Evolutionary conservation across 2,329 filamentous ascomycete genomes (phyloP).

Genomic region (Paecilomyces dactylethromorphus): DNA sequence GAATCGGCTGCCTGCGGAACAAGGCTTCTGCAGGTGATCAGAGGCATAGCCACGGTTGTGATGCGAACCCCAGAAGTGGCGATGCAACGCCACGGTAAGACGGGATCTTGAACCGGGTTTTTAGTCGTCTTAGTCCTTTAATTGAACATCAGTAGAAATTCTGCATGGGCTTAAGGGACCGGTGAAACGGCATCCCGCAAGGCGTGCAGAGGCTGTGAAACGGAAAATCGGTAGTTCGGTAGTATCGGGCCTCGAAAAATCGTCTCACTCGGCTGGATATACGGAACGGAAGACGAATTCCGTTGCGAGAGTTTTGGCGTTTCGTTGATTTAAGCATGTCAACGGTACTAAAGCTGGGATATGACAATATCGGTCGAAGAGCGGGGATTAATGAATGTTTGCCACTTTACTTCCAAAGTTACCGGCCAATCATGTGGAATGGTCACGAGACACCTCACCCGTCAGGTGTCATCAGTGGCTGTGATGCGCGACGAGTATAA

Average conservation of each 20-base stretch:
- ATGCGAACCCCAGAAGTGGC: too few species aligned
- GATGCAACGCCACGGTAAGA: too few species aligned
- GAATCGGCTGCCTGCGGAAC: too few species aligned
- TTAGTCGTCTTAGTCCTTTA: too few species aligned
- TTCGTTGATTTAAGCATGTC: not conserved
- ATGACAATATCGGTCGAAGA: not conserved
- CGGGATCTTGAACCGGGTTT: too few species aligned
- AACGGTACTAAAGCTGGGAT: not conserved
- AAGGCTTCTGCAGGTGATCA: too few species aligned
- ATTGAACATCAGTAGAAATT: too few species aligned
- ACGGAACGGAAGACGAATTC: not conserved
- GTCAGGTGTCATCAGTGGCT: not conserved
- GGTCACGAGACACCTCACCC: not conserved
- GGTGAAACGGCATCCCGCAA: not conserved
- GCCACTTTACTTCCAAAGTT: not conserved
- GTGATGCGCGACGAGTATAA: not conserved
- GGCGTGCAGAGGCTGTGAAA: not conserved
- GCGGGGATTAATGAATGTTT: not conserved
- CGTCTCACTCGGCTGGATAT: not conserved
- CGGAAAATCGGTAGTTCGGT: not conserved
- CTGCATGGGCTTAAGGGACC: too few species aligned
- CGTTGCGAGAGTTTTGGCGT: not conserved
- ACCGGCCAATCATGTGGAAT: not conserved
- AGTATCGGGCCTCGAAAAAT: not conserved
- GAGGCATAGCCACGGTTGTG: too few species aligned